These are phyloP conservation scores for Lactifluus subvellereus DNA, from an alignment of 768 basidiomycete genomes.

Conservation along the genomic window DNA sequence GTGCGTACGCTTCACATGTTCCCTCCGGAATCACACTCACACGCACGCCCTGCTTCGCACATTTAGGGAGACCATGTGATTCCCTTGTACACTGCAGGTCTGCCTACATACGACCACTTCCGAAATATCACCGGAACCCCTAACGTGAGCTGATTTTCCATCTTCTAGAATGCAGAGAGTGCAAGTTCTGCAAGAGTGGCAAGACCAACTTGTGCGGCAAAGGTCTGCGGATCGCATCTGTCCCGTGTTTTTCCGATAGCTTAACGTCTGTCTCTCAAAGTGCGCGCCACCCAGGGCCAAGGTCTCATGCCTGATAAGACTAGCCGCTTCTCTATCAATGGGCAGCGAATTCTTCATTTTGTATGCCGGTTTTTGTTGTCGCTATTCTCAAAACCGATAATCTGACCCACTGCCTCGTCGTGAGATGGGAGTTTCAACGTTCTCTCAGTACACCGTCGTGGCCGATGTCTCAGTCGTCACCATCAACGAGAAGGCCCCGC, in stretches of 20 bases:
- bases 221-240: slow-evolving; percentile 43
- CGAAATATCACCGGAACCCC: not conserved
- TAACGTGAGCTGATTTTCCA: not conserved
- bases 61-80: slow-evolving; percentile 89
- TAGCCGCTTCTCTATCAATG: slow-evolving; percentile 84
- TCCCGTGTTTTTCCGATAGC: not conserved
- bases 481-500: slow-evolving; percentile 76
- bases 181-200: slow-evolving; percentile 97
- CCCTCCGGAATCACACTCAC: slow-evolving; percentile 1
- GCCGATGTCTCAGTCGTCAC: slow-evolving; percentile 95
- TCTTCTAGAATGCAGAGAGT: slow-evolving; percentile 74
- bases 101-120: not conserved
- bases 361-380: slow-evolving; percentile 41
- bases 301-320: slow-evolving; percentile 93
- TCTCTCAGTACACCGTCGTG: slow-evolving; percentile 99
- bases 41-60: not conserved
- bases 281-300: slow-evolving; percentile 88
- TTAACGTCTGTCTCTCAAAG: slow-evolving; percentile 35
- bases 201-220: slow-evolving; percentile 99
- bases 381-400: not conserved
- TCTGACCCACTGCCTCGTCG: not conserved
- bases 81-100: slow-evolving; percentile 92
- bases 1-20: slow-evolving; percentile 32
- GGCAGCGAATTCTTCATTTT: slow-evolving; percentile 85
- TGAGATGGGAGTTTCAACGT: slow-evolving; percentile 98